Evolutionary conservation across 2,329 filamentous ascomycete species (phyloP).

Genomic region (Cercospora janseana): DNA sequence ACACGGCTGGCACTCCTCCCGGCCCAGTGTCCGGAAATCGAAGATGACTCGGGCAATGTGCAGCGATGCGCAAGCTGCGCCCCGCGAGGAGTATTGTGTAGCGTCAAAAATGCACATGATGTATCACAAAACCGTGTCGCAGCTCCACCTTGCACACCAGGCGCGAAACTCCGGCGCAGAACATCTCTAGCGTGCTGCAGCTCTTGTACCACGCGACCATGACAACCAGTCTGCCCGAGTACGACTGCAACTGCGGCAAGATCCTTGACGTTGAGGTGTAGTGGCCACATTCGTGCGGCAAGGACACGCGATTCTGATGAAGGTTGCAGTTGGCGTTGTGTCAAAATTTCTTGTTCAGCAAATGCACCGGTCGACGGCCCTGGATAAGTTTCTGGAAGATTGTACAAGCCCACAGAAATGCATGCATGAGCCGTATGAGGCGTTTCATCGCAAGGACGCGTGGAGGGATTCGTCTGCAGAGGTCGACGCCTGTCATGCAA

Average conservation of each 20-base stretch:
- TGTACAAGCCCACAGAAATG: background rate
- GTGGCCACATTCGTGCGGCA: slow-evolving; percentile 5
- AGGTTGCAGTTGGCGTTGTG: slow-evolving; percentile 6
- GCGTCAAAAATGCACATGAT: slow-evolving; percentile 12
- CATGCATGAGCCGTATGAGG: background rate
- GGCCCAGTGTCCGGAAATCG: background rate
- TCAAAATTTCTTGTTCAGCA: background rate
- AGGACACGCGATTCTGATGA: slow-evolving; percentile 6
- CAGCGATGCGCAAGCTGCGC: background rate
- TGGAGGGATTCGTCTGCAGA: too few species aligned
- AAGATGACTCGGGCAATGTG: background rate
- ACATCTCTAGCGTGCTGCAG: slow-evolving; percentile 10
- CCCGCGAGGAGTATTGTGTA: background rate
- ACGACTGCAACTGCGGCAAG: slow-evolving; percentile 1
- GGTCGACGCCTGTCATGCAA: too few species aligned
- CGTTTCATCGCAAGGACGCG: slow-evolving; percentile 14
- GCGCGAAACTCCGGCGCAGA: slow-evolving; percentile 10
- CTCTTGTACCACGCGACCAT: slow-evolving; percentile 6
- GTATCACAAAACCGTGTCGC: slow-evolving; percentile 14
- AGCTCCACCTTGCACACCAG: slow-evolving; percentile 4
- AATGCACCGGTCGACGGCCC: background rate
- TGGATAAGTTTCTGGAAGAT: slow-evolving; percentile 1
- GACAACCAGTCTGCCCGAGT: slow-evolving; percentile 6
- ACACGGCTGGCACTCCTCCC: too few species aligned
- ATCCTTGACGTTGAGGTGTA: background rate